Evolutionary conservation across 306 rosid species (phyloP).

Genomic region (Mimosa pudica): DNA sequence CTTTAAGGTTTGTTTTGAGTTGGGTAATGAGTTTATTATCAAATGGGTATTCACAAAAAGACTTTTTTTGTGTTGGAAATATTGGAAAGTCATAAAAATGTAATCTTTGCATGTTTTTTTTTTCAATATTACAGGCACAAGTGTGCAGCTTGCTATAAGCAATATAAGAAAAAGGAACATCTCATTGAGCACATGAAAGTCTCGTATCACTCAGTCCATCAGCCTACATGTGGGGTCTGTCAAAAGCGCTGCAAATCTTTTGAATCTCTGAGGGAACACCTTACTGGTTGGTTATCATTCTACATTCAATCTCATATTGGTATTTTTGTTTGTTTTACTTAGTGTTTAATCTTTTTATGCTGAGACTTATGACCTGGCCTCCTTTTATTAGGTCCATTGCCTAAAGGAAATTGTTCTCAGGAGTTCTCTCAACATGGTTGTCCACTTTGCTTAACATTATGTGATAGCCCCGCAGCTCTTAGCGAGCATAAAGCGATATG

Average conservation of each 20-base stretch:
- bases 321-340: conserved; percentile 12
- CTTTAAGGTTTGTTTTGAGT: conserved; percentile 23
- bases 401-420: conserved; percentile 54
- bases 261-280: conserved; percentile 84
- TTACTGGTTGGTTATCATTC: conserved; percentile 50
- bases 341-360: conserved; percentile 24
- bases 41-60: background rate
- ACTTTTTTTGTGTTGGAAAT: background rate
- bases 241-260: conserved; percentile 76
- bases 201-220: conserved; percentile 70
- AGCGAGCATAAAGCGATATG: conserved; percentile 54
- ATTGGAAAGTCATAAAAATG: background rate
- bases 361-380: background rate
- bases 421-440: conserved; percentile 66
- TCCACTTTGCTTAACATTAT: conserved; percentile 58
- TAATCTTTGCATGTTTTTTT: background rate
- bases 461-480: conserved; percentile 53
- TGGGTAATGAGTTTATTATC: conserved; percentile 18
- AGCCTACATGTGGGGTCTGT: conserved; percentile 74
- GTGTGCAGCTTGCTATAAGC: conserved; percentile 82
- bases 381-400: conserved; percentile 59
- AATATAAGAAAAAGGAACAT: conserved; percentile 71
- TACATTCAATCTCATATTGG: conserved; percentile 16
- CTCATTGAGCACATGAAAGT: conserved; percentile 72
- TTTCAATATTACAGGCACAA: conserved; percentile 50